Percentiles rank a stretch among this genome's conserved stretches.
These are phyloP conservation scores for Heterobasidion parviporum DNA, from an alignment of 1,284 basidiomycete genomes.

Conservation along the genomic window DNA sequence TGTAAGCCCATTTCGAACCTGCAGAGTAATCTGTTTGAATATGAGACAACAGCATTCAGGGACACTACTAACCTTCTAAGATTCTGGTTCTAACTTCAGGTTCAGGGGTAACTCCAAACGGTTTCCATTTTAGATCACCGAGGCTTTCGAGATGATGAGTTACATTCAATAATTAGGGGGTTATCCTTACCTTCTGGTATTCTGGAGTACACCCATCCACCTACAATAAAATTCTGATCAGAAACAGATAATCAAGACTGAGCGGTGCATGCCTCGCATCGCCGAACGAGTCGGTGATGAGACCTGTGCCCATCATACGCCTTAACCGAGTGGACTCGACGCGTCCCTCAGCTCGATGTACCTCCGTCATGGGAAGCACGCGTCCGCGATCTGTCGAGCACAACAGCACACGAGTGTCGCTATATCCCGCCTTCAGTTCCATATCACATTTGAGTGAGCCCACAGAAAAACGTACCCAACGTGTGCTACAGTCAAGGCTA, in stretches of 20 bases:
- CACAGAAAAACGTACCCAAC: constrained; percentile 55
- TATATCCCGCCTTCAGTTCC: constrained; percentile 20
- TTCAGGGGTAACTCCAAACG: constrained; percentile 88
- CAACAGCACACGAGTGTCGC: constrained; percentile 85
- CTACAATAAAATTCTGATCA: constrained; percentile 25
- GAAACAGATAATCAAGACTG: neutral
- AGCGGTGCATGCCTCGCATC: constrained; percentile 62
- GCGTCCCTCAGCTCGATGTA: constrained; percentile 87
- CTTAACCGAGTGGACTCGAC: constrained; percentile 82
- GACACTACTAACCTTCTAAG: constrained; percentile 49
- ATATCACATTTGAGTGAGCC: neutral
- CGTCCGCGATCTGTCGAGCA: constrained; percentile 68
- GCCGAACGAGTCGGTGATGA: constrained; percentile 93
- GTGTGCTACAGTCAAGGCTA: constrained; percentile 86
- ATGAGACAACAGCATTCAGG: constrained; percentile 2
- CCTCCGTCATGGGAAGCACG: constrained; percentile 79
- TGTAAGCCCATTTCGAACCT: constrained; percentile 75
- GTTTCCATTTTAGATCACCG: constrained; percentile 88
- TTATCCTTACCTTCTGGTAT: constrained; percentile 69
- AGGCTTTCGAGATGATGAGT: constrained; percentile 39
- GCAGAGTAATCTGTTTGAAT: constrained; percentile 1
- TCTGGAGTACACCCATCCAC: constrained; percentile 95
- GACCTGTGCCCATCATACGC: constrained; percentile 82
- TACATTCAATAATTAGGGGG: constrained; percentile 3
- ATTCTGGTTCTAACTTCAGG: constrained; percentile 85